A percentile compares a stretch with the other conserved stretches of the same genome.
Evolutionary conservation across 1,139 yeast genomes (phyloP).

Genomic region (Saccharomyces hybrid): DNA sequence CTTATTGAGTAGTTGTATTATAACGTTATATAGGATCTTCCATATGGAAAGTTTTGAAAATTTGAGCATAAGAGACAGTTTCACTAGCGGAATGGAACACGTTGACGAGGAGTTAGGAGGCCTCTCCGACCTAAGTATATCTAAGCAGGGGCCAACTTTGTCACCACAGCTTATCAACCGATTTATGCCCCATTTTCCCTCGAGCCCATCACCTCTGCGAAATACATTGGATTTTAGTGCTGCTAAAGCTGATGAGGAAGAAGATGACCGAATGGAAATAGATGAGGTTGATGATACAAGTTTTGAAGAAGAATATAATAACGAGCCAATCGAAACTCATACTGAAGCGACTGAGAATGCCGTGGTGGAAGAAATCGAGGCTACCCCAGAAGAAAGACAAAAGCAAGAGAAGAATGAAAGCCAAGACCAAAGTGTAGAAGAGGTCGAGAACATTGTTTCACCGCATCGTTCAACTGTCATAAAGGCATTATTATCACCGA

Average conservation of each 20-base stretch:
- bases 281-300: slow-evolving; percentile 5
- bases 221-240: slow-evolving; percentile 7
- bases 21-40: neutral
- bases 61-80: slow-evolving; percentile 11
- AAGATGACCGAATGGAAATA: slow-evolving; percentile 4
- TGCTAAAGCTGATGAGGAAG: slow-evolving; percentile 10
- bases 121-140: slow-evolving; percentile 16
- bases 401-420: neutral
- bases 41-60: slow-evolving; percentile 11
- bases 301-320: slow-evolving; percentile 1
- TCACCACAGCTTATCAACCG: slow-evolving; percentile 9
- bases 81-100: slow-evolving; percentile 8
- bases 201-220: slow-evolving; percentile 20
- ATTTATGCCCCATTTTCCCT: slow-evolving; percentile 15
- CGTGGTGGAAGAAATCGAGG: neutral
- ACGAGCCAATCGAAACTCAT: neutral
- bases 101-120: slow-evolving; percentile 16
- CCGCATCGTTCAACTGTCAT: slow-evolving; percentile 8
- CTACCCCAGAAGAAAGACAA: neutral
- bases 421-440: neutral
- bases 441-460: neutral
- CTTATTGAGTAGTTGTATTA: neutral
- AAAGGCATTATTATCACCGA: slow-evolving; percentile 21
- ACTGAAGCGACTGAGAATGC: neutral
- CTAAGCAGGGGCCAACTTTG: slow-evolving; percentile 6